Percentiles rank a stretch among this genome's conserved stretches.
Conservation (phyloP, 768 basidiomycete species). For the Cantharellus anzutake region DNA sequence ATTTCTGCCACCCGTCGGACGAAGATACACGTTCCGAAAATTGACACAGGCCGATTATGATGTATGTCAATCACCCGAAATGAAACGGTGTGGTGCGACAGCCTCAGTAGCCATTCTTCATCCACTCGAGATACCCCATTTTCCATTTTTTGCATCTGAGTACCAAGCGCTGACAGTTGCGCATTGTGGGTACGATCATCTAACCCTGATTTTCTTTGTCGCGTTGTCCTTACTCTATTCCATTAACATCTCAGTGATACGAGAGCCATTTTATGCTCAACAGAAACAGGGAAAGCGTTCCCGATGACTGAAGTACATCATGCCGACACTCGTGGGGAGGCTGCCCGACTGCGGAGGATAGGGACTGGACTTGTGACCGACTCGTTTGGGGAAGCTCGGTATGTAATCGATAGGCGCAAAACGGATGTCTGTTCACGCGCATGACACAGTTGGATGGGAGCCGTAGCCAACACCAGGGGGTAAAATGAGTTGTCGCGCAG, state of each 20-base stretch:
- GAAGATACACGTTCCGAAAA: too few species aligned
- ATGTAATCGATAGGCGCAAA: neutral
- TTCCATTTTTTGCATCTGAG: conserved; percentile 68
- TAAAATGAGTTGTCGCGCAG: too few species aligned
- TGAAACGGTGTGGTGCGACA: conserved; percentile 64
- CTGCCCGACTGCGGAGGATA: conserved; percentile 67
- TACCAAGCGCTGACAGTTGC: conserved; percentile 69
- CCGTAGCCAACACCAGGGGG: conserved; percentile 81
- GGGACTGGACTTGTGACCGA: conserved; percentile 80
- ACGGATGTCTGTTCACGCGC: neutral
- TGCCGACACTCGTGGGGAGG: conserved; percentile 78
- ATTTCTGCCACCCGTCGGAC: neutral
- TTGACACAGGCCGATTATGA: conserved; percentile 49
- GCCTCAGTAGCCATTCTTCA: conserved; percentile 86
- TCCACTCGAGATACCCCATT: conserved; percentile 58
- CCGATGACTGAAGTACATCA: conserved; percentile 93
- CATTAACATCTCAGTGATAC: conserved; percentile 44
- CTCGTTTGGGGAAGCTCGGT: conserved; percentile 86
- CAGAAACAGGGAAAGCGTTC: conserved; percentile 48
- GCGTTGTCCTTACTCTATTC: neutral
- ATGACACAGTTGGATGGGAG: conserved; percentile 72
- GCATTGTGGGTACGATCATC: conserved; percentile 58
- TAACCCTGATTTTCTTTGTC: neutral
- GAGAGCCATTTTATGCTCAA: conserved; percentile 63
- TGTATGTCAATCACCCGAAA: conserved; percentile 45